A percentile compares a stretch with the other conserved stretches of the same genome.
Evolutionary conservation across 2,329 filamentous ascomycete species (phyloP).

Genomic region (Fusarium sp.): DNA sequence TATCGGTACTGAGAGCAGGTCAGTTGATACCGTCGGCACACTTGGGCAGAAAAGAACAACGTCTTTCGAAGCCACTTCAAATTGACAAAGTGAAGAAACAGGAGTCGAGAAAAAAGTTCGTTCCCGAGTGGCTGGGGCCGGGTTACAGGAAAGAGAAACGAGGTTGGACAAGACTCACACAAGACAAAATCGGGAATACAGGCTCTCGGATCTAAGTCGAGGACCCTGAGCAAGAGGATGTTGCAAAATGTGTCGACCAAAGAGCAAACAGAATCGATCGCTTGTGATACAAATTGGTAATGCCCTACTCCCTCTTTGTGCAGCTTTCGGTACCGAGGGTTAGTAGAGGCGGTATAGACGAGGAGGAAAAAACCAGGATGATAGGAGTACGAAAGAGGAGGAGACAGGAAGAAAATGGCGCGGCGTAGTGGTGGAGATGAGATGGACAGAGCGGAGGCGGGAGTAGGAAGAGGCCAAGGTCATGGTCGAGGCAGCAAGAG

Average conservation of each 20-base stretch:
- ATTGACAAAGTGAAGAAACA: slow-evolving; percentile 4
- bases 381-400: slow-evolving; percentile 33
- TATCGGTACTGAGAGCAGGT: slow-evolving; percentile 33
- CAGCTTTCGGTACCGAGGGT: slow-evolving; percentile 20
- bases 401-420: slow-evolving; percentile 37
- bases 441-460: not conserved
- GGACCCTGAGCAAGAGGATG: slow-evolving; percentile 41
- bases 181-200: slow-evolving; percentile 44
- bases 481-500: slow-evolving; percentile 30
- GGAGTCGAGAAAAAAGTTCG: slow-evolving; percentile 18
- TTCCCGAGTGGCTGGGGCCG: slow-evolving; percentile 36
- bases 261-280: slow-evolving; percentile 27
- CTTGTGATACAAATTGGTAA: slow-evolving; percentile 34
- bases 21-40: slow-evolving; percentile 26
- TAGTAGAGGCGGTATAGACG: slow-evolving; percentile 25
- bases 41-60: not conserved
- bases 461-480: slow-evolving; percentile 26
- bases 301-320: slow-evolving; percentile 10
- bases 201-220: slow-evolving; percentile 47
- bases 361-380: slow-evolving; percentile 38
- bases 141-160: slow-evolving; percentile 27
- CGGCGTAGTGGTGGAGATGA: slow-evolving; percentile 34
- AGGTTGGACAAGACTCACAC: slow-evolving; percentile 43
- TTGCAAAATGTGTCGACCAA: slow-evolving; percentile 41
- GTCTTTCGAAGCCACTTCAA: not conserved